Evolutionary conservation across 2,329 filamentous ascomycete genomes (phyloP).

Genomic region (Phialemonium atrogriseum): DNA sequence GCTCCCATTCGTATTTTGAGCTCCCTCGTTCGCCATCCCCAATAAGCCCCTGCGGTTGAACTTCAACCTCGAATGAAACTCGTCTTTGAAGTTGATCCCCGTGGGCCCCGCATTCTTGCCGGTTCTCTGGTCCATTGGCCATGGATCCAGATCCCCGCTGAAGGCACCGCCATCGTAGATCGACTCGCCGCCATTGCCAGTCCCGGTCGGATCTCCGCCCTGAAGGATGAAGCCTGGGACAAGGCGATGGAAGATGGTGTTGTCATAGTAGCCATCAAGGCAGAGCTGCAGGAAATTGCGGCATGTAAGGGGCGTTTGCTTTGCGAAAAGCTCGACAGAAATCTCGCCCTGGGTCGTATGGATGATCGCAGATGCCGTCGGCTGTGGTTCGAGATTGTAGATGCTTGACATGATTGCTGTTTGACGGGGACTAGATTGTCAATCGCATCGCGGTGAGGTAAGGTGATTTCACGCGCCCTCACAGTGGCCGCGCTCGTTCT

Average conservation of each 20-base stretch:
- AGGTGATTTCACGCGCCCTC: too few relatives aligned
- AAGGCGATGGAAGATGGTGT: constrained; percentile 88
- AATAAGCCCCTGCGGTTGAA: constrained; percentile 86
- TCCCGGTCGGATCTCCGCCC: constrained; percentile 89
- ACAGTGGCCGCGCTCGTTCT: too few relatives aligned
- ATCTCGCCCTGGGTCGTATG: constrained; percentile 87
- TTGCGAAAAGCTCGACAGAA: constrained; percentile 87
- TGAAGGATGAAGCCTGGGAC: constrained; percentile 90
- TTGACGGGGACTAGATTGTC: too few relatives aligned
- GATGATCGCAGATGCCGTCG: constrained; percentile 84
- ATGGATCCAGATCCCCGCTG: constrained; percentile 63
- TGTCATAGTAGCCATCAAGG: constrained; percentile 90
- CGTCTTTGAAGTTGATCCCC: constrained; percentile 64
- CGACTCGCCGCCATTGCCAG: constrained; percentile 82
- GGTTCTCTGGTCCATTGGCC: constrained; percentile 58
- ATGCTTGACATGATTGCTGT: constrained; percentile 73
- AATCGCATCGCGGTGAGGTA: too few relatives aligned
- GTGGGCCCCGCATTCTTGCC: constrained; percentile 51
- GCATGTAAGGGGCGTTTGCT: constrained; percentile 82
- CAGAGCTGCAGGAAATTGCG: constrained; percentile 95
- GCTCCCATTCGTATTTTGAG: constrained; percentile 74
- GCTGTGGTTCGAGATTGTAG: constrained; percentile 91
- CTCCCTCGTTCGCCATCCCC: constrained; percentile 90
- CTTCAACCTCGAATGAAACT: constrained; percentile 85
- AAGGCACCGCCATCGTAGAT: constrained; percentile 83